A percentile compares a stretch with the other conserved stretches of the same genome.
These are phyloP conservation scores for Sporothrix sp. DNA, from an alignment of 2,329 filamentous ascomycete genomes.

Conservation along the genomic window DNA sequence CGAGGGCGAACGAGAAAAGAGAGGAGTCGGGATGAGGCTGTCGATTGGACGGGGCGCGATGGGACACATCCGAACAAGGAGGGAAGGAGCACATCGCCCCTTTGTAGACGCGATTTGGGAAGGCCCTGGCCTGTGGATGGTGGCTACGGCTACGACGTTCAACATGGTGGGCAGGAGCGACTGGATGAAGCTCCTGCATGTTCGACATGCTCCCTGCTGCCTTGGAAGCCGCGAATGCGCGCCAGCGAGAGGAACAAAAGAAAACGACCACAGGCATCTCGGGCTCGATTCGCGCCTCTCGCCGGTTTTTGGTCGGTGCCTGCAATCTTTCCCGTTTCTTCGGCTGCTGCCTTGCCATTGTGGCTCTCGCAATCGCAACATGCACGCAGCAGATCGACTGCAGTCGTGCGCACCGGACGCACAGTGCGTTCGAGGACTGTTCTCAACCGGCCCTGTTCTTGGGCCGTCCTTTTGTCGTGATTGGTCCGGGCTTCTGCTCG, in stretches of 20 bases:
- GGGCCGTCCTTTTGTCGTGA: neutral
- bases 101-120: neutral
- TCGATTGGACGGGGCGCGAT: conserved; percentile 8
- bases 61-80: neutral
- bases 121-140: neutral
- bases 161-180: neutral
- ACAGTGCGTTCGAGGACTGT: no score
- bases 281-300: no score
- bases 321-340: neutral
- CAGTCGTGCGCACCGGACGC: no score
- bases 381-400: no score
- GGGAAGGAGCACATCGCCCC: neutral
- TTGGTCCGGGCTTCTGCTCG: neutral
- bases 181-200: neutral
- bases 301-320: no score
- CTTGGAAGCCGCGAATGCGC: neutral
- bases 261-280: no score
- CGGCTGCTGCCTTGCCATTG: neutral
- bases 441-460: no score
- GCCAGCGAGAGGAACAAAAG: neutral
- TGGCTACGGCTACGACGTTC: no score
- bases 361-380: neutral
- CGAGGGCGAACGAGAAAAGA: neutral
- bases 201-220: neutral
- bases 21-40: neutral